Evolutionary conservation across 441 rosid genomes (phyloP), one percentile per base, ranked within the genome.

Genomic region (Geranium incanum): DNA sequence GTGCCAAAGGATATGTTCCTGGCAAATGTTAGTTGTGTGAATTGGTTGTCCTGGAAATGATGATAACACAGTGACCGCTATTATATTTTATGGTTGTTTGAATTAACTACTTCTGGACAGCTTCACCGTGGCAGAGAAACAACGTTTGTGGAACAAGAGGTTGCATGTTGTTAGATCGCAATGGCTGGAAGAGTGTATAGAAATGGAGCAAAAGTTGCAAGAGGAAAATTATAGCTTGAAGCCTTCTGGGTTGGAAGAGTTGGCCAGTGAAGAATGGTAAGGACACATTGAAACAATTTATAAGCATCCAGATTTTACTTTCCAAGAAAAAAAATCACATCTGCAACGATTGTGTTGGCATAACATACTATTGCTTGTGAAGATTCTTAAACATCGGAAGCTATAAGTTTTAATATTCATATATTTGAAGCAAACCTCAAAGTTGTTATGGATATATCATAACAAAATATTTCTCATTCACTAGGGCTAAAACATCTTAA

Each of bases 171-270:
- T 95, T 76, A 77, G 79, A 72, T 83, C 78, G 67, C 86, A 80
- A 68, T 95, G 99, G 99, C 78, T 95, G 81, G 96, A 89, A 52
- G 85, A 89, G 66, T 89, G 91, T 77, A 69, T 89, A 82, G 82
- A 82, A 75, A 78, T 71, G 69, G 87, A 84, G 76, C 71, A 84
- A 68, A 88, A 83, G 76, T 62, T 89, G 82, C 79, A 74, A 36
- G 97, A 92, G 81, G 89, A 85, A 50, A 63, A 73, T 1, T 88
- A 92, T 79, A 83, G 75, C 81, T 79, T 92, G 87, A 86, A 85
- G 82, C 87, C 83, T 37, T 64, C 43, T 68, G 75, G 75, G 33
- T 68, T 81, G 75, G 88, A 82, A 63, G 85, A 81, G 75, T 79
- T 74, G 37, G 72, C 75, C 69, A 67, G 74, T 68, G 82, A 79